phyloP scores from a whole-genome alignment of 2,329 filamentous ascomycete species.

The Pyrenochaeta sp. region DNA sequence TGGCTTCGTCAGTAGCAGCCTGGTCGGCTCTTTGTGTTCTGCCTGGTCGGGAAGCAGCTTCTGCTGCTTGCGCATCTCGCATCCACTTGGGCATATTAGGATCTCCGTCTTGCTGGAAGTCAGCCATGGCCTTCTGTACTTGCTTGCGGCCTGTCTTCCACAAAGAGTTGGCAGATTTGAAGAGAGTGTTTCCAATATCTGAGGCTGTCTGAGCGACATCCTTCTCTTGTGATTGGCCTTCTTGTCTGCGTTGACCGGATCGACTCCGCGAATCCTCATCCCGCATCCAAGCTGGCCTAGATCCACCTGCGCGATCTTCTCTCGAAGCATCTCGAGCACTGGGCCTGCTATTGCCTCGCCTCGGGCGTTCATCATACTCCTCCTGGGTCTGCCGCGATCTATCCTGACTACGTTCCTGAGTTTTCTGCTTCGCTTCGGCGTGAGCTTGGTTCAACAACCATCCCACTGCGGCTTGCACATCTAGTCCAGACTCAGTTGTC shows the following conservation, averaged over 20 bases:
- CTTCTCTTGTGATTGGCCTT: constrained; percentile 67
- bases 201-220: constrained; percentile 84
- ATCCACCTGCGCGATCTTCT: constrained; percentile 42
- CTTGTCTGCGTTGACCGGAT: constrained; percentile 58
- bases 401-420: constrained; percentile 47
- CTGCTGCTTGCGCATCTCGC: constrained; percentile 69
- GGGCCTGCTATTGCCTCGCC: constrained; percentile 32
- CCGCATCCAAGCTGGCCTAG: constrained; percentile 70
- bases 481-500: constrained; percentile 78
- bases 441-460: constrained; percentile 94
- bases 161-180: constrained; percentile 93
- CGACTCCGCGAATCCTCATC: constrained; percentile 61
- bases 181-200: constrained; percentile 80
- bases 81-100: constrained; percentile 93
- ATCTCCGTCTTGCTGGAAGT: constrained; percentile 78
- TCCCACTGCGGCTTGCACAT: constrained; percentile 86
- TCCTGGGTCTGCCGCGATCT: constrained; percentile 35
- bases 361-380: constrained; percentile 33
- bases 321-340: constrained; percentile 46
- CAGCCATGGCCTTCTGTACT: constrained; percentile 88
- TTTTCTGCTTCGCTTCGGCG: constrained; percentile 78
- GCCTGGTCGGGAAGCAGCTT: constrained; percentile 31
- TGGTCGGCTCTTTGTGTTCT: constrained; percentile 31
- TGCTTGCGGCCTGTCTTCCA: constrained; percentile 97
- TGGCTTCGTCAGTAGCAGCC: constrained; percentile 64